Evolutionary conservation across 768 basidiomycete species (phyloP).

Genomic region (Kwoniella bestiolae): DNA sequence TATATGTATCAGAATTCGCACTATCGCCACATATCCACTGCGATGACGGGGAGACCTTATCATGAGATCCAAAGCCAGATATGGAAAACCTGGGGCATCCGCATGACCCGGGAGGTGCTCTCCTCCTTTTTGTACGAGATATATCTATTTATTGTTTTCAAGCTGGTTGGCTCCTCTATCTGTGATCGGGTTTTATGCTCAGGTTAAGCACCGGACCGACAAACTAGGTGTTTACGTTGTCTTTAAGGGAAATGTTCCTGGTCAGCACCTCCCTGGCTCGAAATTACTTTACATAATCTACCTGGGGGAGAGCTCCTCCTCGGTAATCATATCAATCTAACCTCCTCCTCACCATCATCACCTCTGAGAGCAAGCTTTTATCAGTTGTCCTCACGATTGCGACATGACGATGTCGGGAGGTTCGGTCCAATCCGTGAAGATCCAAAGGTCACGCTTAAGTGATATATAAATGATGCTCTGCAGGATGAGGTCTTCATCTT

Average conservation of each 20-base stretch:
- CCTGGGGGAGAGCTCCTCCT: too few relatives aligned
- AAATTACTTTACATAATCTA: background rate
- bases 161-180: background rate
- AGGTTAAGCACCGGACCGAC: background rate
- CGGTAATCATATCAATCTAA: too few relatives aligned
- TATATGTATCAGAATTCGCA: background rate
- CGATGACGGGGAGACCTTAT: background rate
- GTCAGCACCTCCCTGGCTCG: background rate
- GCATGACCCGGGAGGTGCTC: background rate
- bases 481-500: too few relatives aligned
- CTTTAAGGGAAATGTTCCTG: background rate
- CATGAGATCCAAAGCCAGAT: background rate
- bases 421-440: too few relatives aligned
- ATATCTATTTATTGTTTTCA: background rate
- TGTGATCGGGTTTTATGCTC: background rate
- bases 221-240: background rate
- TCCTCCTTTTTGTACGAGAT: slow-evolving; percentile 2
- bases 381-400: too few relatives aligned
- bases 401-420: too few relatives aligned
- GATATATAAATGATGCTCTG: too few relatives aligned
- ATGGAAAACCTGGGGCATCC: background rate
- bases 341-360: too few relatives aligned
- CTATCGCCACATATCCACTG: background rate
- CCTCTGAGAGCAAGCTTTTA: too few relatives aligned
- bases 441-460: too few relatives aligned